Evolutionary conservation across 2,329 filamentous ascomycete species (phyloP).

Genomic region (Chrysoporthe cubensis): DNA sequence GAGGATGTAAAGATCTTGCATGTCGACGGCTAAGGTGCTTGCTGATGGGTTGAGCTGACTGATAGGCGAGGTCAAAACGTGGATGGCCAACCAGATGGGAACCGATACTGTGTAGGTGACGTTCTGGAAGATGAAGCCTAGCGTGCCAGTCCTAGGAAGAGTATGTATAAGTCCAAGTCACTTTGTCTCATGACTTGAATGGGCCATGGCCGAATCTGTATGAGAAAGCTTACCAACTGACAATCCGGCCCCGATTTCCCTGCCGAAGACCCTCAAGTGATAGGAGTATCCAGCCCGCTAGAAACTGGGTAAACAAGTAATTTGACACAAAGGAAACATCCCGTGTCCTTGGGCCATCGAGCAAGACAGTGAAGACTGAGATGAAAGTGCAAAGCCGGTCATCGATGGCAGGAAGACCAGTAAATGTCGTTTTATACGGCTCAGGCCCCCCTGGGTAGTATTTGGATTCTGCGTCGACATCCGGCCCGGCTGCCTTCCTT

Average conservation of each 20-base stretch:
- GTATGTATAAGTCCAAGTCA: background rate
- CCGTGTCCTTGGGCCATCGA: conserved; percentile 28
- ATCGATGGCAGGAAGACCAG: conserved; percentile 26
- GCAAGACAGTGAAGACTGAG: conserved; percentile 25
- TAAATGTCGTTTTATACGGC: conserved; percentile 26
- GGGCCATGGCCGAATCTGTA: too few relatives aligned
- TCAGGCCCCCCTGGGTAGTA: conserved; percentile 22
- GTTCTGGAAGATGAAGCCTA: conserved; percentile 31
- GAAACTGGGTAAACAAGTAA: conserved; percentile 30
- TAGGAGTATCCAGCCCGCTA: conserved; percentile 29
- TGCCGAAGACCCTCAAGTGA: conserved; percentile 30
- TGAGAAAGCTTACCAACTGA: conserved; percentile 30
- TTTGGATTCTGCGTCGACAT: conserved; percentile 5
- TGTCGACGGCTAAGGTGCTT: conserved; percentile 2
- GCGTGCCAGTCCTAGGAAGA: conserved; percentile 27
- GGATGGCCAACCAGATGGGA: conserved; percentile 31
- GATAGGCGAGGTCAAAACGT: conserved; percentile 31
- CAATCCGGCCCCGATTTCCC: conserved; percentile 28
- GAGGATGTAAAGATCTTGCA: conserved; percentile 34
- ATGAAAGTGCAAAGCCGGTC: conserved; percentile 17
- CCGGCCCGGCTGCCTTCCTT: background rate
- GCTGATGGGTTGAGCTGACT: background rate
- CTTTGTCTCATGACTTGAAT: background rate
- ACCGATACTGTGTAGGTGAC: conserved; percentile 29
- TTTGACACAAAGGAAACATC: conserved; percentile 23